Evolutionary conservation across 306 rosid species (phyloP).

Genomic region (Alnus glutinosa): DNA sequence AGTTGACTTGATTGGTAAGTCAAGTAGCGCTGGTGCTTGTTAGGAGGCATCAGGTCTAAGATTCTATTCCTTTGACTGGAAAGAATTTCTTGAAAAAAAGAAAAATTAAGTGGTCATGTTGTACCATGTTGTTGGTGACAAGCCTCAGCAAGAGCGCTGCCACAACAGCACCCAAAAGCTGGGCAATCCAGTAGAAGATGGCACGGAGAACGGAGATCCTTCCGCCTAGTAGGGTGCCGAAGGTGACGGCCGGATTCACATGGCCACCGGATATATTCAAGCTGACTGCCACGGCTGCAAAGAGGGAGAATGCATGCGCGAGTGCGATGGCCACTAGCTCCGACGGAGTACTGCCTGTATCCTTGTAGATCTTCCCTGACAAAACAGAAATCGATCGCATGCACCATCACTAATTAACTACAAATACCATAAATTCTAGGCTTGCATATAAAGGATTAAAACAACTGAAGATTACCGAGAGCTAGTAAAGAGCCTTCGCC

Average conservation of each 20-base stretch:
- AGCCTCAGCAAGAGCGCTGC: constrained; percentile 83
- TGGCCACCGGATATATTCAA: constrained; percentile 88
- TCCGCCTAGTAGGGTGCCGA: constrained; percentile 83
- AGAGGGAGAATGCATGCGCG: constrained; percentile 74
- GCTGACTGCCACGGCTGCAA: constrained; percentile 72
- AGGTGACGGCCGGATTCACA: constrained; percentile 89
- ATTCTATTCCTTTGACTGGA: too few species aligned
- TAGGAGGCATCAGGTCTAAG: too few species aligned
- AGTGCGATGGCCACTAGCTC: constrained; percentile 59
- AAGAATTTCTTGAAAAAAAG: not conserved
- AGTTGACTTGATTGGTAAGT: too few species aligned
- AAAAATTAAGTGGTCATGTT: not conserved
- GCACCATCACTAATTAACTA: not conserved
- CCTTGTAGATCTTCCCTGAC: constrained; percentile 76
- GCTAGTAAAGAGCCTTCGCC: constrained; percentile 97
- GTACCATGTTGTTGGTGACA: constrained; percentile 82
- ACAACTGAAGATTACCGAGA: constrained; percentile 36
- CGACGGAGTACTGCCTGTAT: constrained; percentile 49
- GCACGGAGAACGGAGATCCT: constrained; percentile 81
- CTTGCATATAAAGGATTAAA: not conserved
- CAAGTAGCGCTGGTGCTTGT: too few species aligned
- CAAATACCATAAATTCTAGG: not conserved
- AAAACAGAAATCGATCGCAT: constrained; percentile 12
- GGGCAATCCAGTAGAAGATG: constrained; percentile 84
- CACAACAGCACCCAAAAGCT: constrained; percentile 70